Evolutionary conservation across 257 asterid genomes (phyloP), one percentile per base, ranked within the genome.

Genomic region (Petunia secreta): DNA sequence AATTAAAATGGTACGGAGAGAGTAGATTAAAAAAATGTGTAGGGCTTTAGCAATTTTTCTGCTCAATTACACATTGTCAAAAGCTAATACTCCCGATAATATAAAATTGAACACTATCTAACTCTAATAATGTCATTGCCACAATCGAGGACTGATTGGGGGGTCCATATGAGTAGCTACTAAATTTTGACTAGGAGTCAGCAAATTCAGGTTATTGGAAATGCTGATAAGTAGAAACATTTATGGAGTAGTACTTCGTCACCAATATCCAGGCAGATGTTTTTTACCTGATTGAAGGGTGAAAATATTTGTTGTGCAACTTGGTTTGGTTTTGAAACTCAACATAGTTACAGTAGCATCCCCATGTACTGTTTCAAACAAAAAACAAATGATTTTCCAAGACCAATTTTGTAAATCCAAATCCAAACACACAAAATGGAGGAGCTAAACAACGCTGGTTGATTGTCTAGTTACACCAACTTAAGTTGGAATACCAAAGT

Each of bases 281-380:
- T 71, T 71, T 64, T 71, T 34, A 71, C 77, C 43, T 5, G 60
- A 44, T 34, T 10, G 34, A n/a, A 46, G 5, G 77, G 77, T 71
- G 25, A 48, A 71, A 71, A 10, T 4, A 0, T 67, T 46, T 4
- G 25, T 16, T 4, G 76, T 11, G 7, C 25, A 43, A 48, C 62
- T 55, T 15, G 8, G 5, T 55, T 55, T 55, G 62, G 8, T 15
- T 55, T 71, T 41, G 25, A 41, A 48, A 5, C 16, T 48, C 14
- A 41, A 40, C 3, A 66, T 14, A 41, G 75, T 15, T 41, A 5
- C 54, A 66, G 40, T 13, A 5, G 37, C 75, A 66, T 15, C 6
- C 9, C 63, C 25, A 25, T 25, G 25, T 25, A 25, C 25, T 25
- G 25, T 25, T 25, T 25, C 25, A 25, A 25, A 25, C 25, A 25